These are phyloP conservation scores for Candida manassasensis DNA, from an alignment of 805 yeast genomes.

Conservation along the genomic window DNA sequence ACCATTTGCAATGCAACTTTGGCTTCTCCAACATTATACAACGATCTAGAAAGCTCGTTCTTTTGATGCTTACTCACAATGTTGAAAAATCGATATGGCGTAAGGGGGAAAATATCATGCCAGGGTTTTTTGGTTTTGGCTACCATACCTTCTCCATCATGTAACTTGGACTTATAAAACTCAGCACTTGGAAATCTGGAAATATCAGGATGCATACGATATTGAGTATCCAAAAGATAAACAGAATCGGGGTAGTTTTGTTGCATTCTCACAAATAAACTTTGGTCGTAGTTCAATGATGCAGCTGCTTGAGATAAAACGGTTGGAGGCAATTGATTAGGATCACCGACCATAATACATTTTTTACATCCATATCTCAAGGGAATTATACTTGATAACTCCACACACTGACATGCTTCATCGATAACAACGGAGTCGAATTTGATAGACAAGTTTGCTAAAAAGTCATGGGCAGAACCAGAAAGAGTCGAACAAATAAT, in stretches of 20 bases:
- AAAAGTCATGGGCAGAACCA: slow-evolving; percentile 88
- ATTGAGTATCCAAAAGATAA: slow-evolving; percentile 80
- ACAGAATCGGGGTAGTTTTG: slow-evolving; percentile 55
- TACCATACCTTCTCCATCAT: slow-evolving; percentile 77
- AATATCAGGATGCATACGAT: slow-evolving; percentile 96
- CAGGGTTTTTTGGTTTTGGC: slow-evolving; percentile 60
- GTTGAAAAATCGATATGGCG: slow-evolving; percentile 80
- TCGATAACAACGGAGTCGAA: slow-evolving; percentile 92
- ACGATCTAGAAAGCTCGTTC: slow-evolving; percentile 62
- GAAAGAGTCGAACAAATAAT: slow-evolving; percentile 89
- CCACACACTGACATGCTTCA: slow-evolving; percentile 98
- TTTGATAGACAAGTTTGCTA: slow-evolving; percentile 65
- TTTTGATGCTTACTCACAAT: slow-evolving; percentile 58
- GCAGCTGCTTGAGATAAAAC: slow-evolving; percentile 89
- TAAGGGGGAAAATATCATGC: slow-evolving; percentile 56
- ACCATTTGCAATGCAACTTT: slow-evolving; percentile 63
- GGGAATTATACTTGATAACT: slow-evolving; percentile 86
- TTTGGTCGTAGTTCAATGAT: slow-evolving; percentile 74
- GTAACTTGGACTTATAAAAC: slow-evolving; percentile 68
- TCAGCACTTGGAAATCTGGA: slow-evolving; percentile 80
- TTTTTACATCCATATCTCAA: slow-evolving; percentile 82
- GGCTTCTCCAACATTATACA: slow-evolving; percentile 69
- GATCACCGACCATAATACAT: slow-evolving; percentile 98
- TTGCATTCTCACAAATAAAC: slow-evolving; percentile 92
- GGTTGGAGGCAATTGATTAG: slow-evolving; percentile 96